Percentiles rank a stretch among this genome's conserved stretches.
phyloP scores from a whole-genome alignment of 768 basidiomycete species.

The Cystofilobasidium ferigula region DNA sequence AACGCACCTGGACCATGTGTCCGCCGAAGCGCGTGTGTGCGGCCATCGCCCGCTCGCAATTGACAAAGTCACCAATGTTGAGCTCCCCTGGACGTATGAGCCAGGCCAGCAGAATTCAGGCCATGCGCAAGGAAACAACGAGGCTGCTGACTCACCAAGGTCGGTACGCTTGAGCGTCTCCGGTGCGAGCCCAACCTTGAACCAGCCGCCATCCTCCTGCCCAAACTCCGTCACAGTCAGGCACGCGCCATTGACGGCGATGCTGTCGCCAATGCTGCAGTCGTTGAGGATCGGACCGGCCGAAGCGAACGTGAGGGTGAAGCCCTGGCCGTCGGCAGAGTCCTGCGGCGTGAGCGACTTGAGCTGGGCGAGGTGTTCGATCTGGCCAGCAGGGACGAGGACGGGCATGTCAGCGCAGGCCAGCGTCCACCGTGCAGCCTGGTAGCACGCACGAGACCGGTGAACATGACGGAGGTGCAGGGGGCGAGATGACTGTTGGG shows the following conservation, averaged over 20 bases:
- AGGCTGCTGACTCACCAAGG: conserved; percentile 50
- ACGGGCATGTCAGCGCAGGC: too few relatives aligned
- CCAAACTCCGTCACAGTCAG: conserved; percentile 83
- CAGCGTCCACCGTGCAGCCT: neutral
- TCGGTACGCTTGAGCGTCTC: conserved; percentile 87
- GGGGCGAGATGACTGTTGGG: neutral
- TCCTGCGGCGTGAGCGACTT: conserved; percentile 44
- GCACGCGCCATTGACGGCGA: conserved; percentile 68
- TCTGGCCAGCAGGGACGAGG: too few relatives aligned
- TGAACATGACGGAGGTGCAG: conserved; percentile 30
- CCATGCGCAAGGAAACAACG: neutral
- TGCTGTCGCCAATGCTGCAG: conserved; percentile 88
- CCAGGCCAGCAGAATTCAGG: too few relatives aligned
- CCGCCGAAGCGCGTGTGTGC: conserved; percentile 86
- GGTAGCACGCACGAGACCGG: conserved; percentile 32
- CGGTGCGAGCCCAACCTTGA: conserved; percentile 89
- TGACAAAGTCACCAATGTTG: conserved; percentile 65
- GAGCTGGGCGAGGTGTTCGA: conserved; percentile 79
- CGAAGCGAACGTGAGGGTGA: conserved; percentile 65
- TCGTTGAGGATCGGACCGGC: conserved; percentile 66
- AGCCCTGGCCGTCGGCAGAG: conserved; percentile 56
- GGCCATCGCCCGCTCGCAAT: conserved; percentile 90
- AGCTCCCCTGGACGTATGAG: conserved; percentile 53
- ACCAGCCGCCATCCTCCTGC: conserved; percentile 56
- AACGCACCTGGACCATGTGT: conserved; percentile 81